Evolutionary conservation across 2,329 filamentous ascomycete genomes (phyloP), one percentile per base, ranked within the genome.

Genomic region (Colletotrichum agaves): DNA sequence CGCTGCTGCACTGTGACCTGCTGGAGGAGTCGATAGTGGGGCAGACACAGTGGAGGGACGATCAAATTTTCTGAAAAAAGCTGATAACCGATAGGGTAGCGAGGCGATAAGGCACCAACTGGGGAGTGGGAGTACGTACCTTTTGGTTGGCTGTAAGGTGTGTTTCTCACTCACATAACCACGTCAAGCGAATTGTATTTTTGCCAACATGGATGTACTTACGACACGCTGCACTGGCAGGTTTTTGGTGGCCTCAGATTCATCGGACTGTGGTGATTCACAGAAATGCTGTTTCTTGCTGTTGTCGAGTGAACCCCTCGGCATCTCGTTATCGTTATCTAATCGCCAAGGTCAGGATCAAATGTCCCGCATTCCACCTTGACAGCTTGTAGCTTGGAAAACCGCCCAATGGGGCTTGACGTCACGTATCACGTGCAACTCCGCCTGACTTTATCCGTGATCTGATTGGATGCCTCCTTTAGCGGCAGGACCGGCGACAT

Each of bases 21-120:
- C 27, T 19, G 37, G 19, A 11, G 31, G 62, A 61, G 33, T 41
- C 43, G 46, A 23, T 49, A 63, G 62, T 44, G 41, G 62, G 47
- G 37, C 44, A 59, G 44, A 13, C 35, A 5, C 35, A 37, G 35
- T 37, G 35, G 35, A 13, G 3, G 21, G 49, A 27, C 27, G 52
- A 46, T 69, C 66, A 62, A 69, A 69, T 12, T 52, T 67, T 37
- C 61, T 61, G 62, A 7, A 67, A 61, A 63, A 69, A 43, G 64
- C 53, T 67, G 66, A 61, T 61, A 67, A 61, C 19, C 62, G 66
- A 66, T 66, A 69, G 55, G 66, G 55, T 61, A 61, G 62, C 49
- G 63, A 69, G 31, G 49, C 62, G 66, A 69, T 69, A 67, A 69
- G 66, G 62, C 57, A 57, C 53, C 64, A 43, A 59, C 21, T 8